phyloP scores from a whole-genome alignment of 2,329 filamentous ascomycete genomes.

The Paecilomyces niveus region DNA sequence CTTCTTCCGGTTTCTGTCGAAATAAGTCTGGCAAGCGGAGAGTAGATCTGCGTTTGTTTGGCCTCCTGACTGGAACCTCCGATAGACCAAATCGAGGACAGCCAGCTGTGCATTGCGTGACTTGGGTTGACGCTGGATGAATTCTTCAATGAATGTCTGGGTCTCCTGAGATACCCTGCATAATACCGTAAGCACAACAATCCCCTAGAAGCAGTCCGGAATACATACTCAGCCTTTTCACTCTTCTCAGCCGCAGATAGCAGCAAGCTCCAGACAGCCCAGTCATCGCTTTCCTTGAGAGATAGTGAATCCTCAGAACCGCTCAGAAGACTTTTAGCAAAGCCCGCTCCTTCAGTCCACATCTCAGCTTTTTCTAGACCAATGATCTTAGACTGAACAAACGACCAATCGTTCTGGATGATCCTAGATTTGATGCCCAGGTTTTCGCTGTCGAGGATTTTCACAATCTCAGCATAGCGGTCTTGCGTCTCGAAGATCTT shows the following conservation, averaged over 20 bases:
- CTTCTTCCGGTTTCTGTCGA: slow-evolving; percentile 33
- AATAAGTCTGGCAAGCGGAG: slow-evolving; percentile 32
- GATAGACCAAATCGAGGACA: slow-evolving; percentile 22
- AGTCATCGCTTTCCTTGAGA: slow-evolving; percentile 36
- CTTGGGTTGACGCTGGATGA: slow-evolving; percentile 25
- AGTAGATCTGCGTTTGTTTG: slow-evolving; percentile 25
- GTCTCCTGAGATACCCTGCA: slow-evolving; percentile 23
- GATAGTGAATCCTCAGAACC: slow-evolving; percentile 22
- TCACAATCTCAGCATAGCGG: slow-evolving; percentile 31
- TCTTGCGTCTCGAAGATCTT: slow-evolving; percentile 38
- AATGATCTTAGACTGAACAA: slow-evolving; percentile 32
- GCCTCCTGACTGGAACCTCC: slow-evolving; percentile 18
- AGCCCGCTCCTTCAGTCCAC: slow-evolving; percentile 33
- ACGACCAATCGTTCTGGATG: slow-evolving; percentile 37
- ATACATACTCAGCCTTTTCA: slow-evolving; percentile 26
- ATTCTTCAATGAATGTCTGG: slow-evolving; percentile 26
- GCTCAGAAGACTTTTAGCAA: slow-evolving; percentile 28
- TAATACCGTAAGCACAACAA: not conserved
- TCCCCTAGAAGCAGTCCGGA: not conserved
- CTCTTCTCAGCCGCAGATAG: slow-evolving; percentile 26
- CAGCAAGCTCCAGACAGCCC: slow-evolving; percentile 40
- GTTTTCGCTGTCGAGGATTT: slow-evolving; percentile 35
- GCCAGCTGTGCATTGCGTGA: slow-evolving; percentile 38
- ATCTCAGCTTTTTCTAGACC: slow-evolving; percentile 28
- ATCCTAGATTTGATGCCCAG: slow-evolving; percentile 36